Evolutionary conservation across 345 rosid genomes (phyloP).

Genomic region (Melaleuca alternifolia): DNA sequence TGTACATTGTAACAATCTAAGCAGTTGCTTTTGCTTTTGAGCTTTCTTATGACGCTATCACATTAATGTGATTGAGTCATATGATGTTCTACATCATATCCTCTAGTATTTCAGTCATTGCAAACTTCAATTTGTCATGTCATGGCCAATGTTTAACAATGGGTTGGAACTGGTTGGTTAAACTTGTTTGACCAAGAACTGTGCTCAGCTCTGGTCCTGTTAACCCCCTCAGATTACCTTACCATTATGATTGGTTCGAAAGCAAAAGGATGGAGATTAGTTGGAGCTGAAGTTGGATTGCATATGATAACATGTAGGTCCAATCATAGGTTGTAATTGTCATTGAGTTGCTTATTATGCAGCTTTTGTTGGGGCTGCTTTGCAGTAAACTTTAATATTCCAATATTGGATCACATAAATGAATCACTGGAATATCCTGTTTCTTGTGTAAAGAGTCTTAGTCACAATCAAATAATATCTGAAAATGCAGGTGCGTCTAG

Average conservation of each 20-base stretch:
- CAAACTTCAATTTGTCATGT: background rate
- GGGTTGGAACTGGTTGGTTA: background rate
- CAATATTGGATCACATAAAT: background rate
- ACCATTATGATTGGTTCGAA: background rate
- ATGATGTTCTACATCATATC: background rate
- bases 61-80: background rate
- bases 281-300: background rate
- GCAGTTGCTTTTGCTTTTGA: background rate
- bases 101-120: background rate
- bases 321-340: background rate
- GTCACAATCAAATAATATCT: background rate
- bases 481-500: conserved; percentile 52
- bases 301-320: background rate
- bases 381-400: background rate
- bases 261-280: background rate
- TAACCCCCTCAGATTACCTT: background rate
- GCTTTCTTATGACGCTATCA: background rate
- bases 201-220: background rate
- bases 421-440: background rate
- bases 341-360: background rate
- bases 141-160: background rate
- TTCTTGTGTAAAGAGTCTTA: background rate
- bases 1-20: background rate
- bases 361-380: background rate
- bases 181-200: background rate